These are phyloP conservation scores for Wallacemonas sp. DNA, from an alignment of 208 protist species.

Conservation along the genomic window DNA sequence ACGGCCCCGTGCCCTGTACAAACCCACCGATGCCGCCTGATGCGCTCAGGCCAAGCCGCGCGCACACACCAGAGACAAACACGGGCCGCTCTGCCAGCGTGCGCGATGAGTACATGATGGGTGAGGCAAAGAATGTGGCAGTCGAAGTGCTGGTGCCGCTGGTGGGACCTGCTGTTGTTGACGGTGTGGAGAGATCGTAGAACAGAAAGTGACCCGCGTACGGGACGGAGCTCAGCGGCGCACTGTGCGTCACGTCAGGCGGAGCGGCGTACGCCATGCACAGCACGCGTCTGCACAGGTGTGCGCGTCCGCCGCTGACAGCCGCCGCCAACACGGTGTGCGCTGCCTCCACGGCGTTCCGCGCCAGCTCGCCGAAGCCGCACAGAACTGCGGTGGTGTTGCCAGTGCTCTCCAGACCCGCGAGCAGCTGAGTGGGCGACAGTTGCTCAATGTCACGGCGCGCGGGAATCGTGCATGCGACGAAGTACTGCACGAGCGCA, in stretches of 20 bases:
- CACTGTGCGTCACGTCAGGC: slow-evolving; percentile 28
- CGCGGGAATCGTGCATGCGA: not conserved
- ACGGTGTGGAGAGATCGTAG: slow-evolving; percentile 30
- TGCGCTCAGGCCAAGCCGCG: not conserved
- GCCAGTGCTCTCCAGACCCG: slow-evolving; percentile 26
- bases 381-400: slow-evolving; percentile 50
- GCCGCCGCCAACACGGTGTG: slow-evolving; percentile 41
- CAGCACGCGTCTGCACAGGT: slow-evolving; percentile 28
- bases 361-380: slow-evolving; percentile 46
- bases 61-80: not conserved
- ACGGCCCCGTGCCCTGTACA: slow-evolving; percentile 5
- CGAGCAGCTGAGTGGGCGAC: slow-evolving; percentile 13
- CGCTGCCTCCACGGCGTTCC: slow-evolving; percentile 32
- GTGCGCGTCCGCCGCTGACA: slow-evolving; percentile 6
- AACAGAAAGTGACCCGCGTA: slow-evolving; percentile 52
- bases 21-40: not conserved
- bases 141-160: too few species aligned
- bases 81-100: slow-evolving; percentile 4
- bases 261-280: slow-evolving; percentile 64
- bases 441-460: slow-evolving; percentile 19
- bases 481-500: not conserved
- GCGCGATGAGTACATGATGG: too few species aligned
- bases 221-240: slow-evolving; percentile 34
- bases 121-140: too few species aligned
- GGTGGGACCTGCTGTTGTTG: too few species aligned